Percentiles rank a stretch among this genome's conserved stretches.
Evolutionary conservation across 768 basidiomycete species (phyloP).

Genomic region (Tricholoma bakamatsutake): DNA sequence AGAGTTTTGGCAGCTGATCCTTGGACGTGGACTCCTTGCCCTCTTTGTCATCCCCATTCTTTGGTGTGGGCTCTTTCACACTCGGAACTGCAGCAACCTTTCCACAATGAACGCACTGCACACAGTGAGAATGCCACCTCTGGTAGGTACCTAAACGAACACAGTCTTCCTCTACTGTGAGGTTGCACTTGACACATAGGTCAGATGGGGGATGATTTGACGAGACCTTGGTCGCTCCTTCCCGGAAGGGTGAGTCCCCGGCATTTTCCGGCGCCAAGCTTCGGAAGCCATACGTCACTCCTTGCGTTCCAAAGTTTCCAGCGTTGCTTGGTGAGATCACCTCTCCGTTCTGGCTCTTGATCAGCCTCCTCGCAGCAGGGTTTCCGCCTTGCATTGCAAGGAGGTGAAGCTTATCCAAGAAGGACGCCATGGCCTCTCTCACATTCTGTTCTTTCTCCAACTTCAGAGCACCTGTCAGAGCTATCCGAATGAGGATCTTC

Average conservation of each 20-base stretch:
- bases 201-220: constrained; percentile 80
- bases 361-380: constrained; percentile 68
- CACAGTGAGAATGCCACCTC: constrained; percentile 93
- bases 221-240: constrained; percentile 45
- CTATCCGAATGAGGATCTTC: constrained; percentile 98
- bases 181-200: constrained; percentile 81
- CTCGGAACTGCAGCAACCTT: constrained; percentile 62
- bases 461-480: constrained; percentile 91
- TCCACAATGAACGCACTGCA: constrained; percentile 81
- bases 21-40: constrained; percentile 26
- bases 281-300: constrained; percentile 88
- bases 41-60: constrained; percentile 47
- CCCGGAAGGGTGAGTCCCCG: constrained; percentile 77
- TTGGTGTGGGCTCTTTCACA: constrained; percentile 49
- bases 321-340: constrained; percentile 32
- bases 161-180: constrained; percentile 97
- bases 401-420: constrained; percentile 89
- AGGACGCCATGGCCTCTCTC: constrained; percentile 77
- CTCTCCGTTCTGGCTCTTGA: constrained; percentile 72
- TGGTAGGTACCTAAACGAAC: constrained; percentile 93
- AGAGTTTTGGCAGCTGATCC: constrained; percentile 50
- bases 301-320: constrained; percentile 72
- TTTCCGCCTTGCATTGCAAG: constrained; percentile 84
- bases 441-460: constrained; percentile 87
- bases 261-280: constrained; percentile 88